A percentile compares a stretch with the other conserved stretches of the same genome.
phyloP scores from a whole-genome alignment of 2,329 filamentous ascomycete genomes.

The Gnomoniopsis sp. region DNA sequence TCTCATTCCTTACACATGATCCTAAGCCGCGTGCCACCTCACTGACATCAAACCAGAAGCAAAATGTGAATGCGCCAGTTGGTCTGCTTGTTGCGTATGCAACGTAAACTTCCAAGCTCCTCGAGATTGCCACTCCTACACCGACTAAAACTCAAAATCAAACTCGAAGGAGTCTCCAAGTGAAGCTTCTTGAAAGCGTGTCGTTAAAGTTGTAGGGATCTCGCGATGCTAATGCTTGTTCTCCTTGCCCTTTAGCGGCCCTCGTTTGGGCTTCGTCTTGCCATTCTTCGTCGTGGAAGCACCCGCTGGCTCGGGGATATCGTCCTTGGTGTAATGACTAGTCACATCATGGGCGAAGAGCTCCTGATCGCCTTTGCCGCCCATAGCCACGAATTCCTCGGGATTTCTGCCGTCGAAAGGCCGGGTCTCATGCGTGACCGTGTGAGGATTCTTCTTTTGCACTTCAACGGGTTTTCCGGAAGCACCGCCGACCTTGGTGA shows the following conservation, averaged over 20 bases:
- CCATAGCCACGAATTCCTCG: conserved; percentile 77
- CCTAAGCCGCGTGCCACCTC: not conserved
- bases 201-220: conserved; percentile 7
- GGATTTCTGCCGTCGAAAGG: conserved; percentile 67
- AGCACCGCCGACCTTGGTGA: conserved; percentile 51
- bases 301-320: conserved; percentile 25
- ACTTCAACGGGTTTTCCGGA: conserved; percentile 65
- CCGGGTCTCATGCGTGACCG: conserved; percentile 49
- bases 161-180: conserved; percentile 17
- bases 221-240: conserved; percentile 17
- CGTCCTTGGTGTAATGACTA: conserved; percentile 46
- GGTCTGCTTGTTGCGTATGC: not conserved
- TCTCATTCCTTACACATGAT: not conserved
- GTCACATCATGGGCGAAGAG: conserved; percentile 65
- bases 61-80: not conserved
- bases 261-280: conserved; percentile 10
- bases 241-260: conserved; percentile 13
- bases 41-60: not conserved
- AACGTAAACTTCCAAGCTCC: not conserved
- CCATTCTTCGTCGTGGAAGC: conserved; percentile 22
- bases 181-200: conserved; percentile 12
- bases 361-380: conserved; percentile 78
- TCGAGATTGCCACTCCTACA: not conserved
- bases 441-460: conserved; percentile 64
- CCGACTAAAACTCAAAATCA: conserved; percentile 14